Evolutionary conservation across 2,329 filamentous ascomycete genomes (phyloP).

Genomic region (Calonectria leucothoes): DNA sequence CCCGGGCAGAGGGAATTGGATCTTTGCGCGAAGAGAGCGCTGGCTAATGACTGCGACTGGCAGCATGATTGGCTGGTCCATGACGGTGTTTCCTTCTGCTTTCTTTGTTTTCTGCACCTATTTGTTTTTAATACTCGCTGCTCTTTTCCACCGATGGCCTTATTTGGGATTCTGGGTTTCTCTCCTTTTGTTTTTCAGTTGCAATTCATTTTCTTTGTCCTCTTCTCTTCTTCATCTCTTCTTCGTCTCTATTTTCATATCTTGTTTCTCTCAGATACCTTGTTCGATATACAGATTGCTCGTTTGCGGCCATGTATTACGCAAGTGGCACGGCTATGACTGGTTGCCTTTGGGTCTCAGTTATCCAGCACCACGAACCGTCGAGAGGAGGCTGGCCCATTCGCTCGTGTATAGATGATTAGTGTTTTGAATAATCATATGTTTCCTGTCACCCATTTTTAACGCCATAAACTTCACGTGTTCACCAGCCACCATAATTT

Average conservation of each 20-base stretch:
- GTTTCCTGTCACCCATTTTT: constrained; percentile 35
- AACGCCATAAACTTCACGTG: not conserved
- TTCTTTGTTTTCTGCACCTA: constrained; percentile 51
- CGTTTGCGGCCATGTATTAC: constrained; percentile 40
- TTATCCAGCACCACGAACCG: constrained; percentile 27
- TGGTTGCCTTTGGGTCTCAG: constrained; percentile 25
- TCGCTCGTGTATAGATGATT: constrained; percentile 51
- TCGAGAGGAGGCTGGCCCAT: constrained; percentile 44
- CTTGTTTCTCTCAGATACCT: constrained; percentile 63
- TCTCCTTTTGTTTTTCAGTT: constrained; percentile 33
- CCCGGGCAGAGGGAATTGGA: constrained; percentile 45
- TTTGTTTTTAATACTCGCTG: constrained; percentile 51
- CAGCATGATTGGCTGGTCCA: constrained; percentile 64
- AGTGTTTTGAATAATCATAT: constrained; percentile 47
- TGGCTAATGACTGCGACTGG: constrained; percentile 58
- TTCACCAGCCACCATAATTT: not conserved
- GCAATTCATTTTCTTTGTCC: constrained; percentile 34
- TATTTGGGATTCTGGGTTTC: constrained; percentile 30
- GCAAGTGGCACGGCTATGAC: constrained; percentile 33
- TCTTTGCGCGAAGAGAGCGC: constrained; percentile 47
- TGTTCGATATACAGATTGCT: constrained; percentile 66
- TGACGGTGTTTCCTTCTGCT: constrained; percentile 56
- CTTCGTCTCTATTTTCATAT: not conserved
- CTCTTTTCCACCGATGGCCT: constrained; percentile 27
- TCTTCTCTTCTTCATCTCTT: constrained; percentile 36